Conservation (phyloP, 352 stramenopile genomes). For the Phytophthora ohioensis region DNA sequence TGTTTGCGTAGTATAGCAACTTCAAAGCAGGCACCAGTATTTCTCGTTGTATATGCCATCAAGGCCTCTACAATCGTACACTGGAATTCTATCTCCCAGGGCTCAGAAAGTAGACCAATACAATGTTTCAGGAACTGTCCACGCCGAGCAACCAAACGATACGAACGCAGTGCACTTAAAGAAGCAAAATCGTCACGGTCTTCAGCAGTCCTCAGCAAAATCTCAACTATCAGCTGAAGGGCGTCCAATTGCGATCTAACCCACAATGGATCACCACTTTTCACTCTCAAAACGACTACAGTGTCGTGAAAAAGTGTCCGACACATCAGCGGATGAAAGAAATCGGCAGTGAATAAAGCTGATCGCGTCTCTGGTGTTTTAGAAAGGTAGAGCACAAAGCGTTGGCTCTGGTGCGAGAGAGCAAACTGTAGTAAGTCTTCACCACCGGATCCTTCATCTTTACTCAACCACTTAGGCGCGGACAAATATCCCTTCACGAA, state of each 20-base stretch:
- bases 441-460: background rate
- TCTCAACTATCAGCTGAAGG: conserved; percentile 8
- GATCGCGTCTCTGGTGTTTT: background rate
- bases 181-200: background rate
- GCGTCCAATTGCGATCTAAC: conserved; percentile 8
- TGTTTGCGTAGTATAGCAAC: conserved; percentile 17
- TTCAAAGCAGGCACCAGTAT: conserved; percentile 22
- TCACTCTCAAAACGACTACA: conserved; percentile 16
- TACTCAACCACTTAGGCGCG: conserved; percentile 4
- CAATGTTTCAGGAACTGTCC: conserved; percentile 16
- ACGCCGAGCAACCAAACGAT: conserved; percentile 16
- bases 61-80: conserved; percentile 8
- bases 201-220: background rate
- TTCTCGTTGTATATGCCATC: conserved; percentile 10
- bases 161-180: conserved; percentile 4
- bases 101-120: conserved; percentile 14
- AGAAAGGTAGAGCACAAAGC: conserved; percentile 14
- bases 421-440: conserved; percentile 5
- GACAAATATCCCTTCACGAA: conserved; percentile 18
- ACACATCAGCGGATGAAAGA: conserved; percentile 25
- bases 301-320: conserved; percentile 19
- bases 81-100: background rate
- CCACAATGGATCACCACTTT: background rate
- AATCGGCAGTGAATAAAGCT: conserved; percentile 3
- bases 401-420: conserved; percentile 12